Conservation (phyloP, 2,329 filamentous ascomycete genomes). For the Claviceps sp. region DNA sequence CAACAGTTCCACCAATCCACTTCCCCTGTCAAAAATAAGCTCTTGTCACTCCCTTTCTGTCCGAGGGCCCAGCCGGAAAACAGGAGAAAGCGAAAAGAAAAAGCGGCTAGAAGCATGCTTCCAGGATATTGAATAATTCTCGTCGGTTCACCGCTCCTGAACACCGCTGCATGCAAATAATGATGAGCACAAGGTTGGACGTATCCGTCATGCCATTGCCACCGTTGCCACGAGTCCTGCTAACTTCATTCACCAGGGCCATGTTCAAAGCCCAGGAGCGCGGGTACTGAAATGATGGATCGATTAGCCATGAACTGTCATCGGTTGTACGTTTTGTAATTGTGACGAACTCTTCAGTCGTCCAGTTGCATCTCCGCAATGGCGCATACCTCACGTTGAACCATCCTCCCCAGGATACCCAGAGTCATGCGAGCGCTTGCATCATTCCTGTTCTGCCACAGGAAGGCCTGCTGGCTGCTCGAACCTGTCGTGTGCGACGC, state of each 20-base stretch:
- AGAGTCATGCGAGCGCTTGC: constrained; percentile 6
- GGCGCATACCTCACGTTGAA: constrained; percentile 13
- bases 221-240: background rate
- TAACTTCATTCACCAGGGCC: constrained; percentile 10
- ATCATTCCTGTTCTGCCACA: constrained; percentile 8
- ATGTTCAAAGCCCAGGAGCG: constrained; percentile 15
- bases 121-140: constrained; percentile 13
- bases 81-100: background rate
- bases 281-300: constrained; percentile 9
- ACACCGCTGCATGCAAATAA: constrained; percentile 13
- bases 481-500: constrained; percentile 7
- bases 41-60: too few relatives aligned
- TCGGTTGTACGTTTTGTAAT: too few relatives aligned
- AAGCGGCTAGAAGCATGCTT: constrained; percentile 10
- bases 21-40: too few relatives aligned
- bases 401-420: constrained; percentile 9
- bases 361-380: background rate
- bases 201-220: constrained; percentile 6
- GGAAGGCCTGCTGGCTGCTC: constrained; percentile 5
- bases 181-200: constrained; percentile 14
- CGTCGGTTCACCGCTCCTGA: constrained; percentile 14
- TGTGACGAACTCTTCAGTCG: too few relatives aligned
- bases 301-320: background rate
- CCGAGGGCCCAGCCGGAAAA: background rate
- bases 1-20: too few relatives aligned